Evolutionary conservation across 192 early-diverging fungal genomes (phyloP).

Genomic region (Geranomyces michiganensis): DNA sequence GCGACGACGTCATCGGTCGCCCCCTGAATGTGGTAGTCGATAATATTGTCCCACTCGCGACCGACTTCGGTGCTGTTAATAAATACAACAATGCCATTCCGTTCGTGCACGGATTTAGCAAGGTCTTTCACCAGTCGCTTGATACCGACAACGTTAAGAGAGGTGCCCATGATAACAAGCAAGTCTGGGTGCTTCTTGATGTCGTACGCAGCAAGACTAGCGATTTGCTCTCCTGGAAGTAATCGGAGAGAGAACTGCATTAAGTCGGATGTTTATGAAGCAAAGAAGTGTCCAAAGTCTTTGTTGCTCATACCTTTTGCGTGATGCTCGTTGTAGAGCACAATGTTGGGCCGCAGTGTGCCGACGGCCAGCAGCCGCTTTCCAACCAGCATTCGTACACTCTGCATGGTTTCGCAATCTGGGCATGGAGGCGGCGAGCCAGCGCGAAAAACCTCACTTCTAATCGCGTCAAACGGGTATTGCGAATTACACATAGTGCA

Average conservation of each 20-base stretch:
- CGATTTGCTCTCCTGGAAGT: slow-evolving; percentile 51
- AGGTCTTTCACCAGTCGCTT: slow-evolving; percentile 75
- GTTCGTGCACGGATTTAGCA: slow-evolving; percentile 48
- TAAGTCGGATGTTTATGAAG: not conserved
- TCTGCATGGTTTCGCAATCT: slow-evolving; percentile 54
- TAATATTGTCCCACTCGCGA: slow-evolving; percentile 75
- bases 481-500: slow-evolving; percentile 82
- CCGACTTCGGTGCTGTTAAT: slow-evolving; percentile 71
- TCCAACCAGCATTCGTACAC: slow-evolving; percentile 62
- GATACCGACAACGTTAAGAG: slow-evolving; percentile 79
- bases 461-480: slow-evolving; percentile 59
- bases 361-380: slow-evolving; percentile 79
- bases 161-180: slow-evolving; percentile 87
- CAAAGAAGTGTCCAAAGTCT: not conserved
- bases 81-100: slow-evolving; percentile 59
- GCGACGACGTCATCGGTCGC: slow-evolving; percentile 62
- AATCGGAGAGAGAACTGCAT: too few relatives aligned
- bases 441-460: slow-evolving; percentile 61
- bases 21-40: slow-evolving; percentile 78
- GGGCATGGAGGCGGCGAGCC: slow-evolving; percentile 76
- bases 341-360: slow-evolving; percentile 86
- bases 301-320: slow-evolving; percentile 51
- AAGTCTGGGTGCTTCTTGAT: slow-evolving; percentile 64
- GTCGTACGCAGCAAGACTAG: slow-evolving; percentile 36
- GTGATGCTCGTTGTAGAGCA: slow-evolving; percentile 94